Conservation (phyloP, 495 filamentous ascomycete species). For the Xylaria palmicola region DNA sequence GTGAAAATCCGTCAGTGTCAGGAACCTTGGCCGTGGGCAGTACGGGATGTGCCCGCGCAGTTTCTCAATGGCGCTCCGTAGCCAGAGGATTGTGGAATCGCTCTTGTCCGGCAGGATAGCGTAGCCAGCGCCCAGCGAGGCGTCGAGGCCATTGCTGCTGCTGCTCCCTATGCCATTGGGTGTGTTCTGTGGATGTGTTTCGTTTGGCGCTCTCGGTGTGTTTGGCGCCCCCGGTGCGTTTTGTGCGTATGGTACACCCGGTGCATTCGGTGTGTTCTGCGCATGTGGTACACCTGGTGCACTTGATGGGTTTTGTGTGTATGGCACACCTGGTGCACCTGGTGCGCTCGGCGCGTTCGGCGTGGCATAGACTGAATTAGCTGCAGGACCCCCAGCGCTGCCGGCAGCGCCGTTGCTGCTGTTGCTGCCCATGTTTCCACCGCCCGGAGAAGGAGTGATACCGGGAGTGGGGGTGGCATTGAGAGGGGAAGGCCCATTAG, state of each 20-base stretch:
- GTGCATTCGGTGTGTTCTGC: neutral
- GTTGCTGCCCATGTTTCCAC: neutral
- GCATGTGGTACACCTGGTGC: no score
- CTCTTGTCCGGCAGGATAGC: conserved; percentile 31
- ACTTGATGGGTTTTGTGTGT: no score
- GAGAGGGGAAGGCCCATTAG: neutral
- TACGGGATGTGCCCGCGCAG: conserved; percentile 27
- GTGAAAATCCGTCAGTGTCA: conserved; percentile 31
- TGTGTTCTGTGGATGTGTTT: neutral
- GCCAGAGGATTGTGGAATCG: conserved; percentile 28
- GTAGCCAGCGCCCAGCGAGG: conserved; percentile 29
- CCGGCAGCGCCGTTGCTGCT: neutral
- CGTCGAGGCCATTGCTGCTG: conserved; percentile 18
- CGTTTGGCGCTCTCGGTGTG: neutral
- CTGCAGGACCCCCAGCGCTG: neutral
- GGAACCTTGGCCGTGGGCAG: conserved; percentile 23
- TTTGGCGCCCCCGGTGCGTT: neutral
- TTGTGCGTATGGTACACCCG: no score
- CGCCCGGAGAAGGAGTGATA: neutral
- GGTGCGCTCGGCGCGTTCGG: neutral
- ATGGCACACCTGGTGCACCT: neutral
- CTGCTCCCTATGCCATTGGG: neutral
- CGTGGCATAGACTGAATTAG: neutral
- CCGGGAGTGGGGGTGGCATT: neutral
- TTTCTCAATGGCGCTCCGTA: conserved; percentile 28